Conservation (phyloP, 75 land plant genomes). For the Pinus tabuliformis region DNA sequence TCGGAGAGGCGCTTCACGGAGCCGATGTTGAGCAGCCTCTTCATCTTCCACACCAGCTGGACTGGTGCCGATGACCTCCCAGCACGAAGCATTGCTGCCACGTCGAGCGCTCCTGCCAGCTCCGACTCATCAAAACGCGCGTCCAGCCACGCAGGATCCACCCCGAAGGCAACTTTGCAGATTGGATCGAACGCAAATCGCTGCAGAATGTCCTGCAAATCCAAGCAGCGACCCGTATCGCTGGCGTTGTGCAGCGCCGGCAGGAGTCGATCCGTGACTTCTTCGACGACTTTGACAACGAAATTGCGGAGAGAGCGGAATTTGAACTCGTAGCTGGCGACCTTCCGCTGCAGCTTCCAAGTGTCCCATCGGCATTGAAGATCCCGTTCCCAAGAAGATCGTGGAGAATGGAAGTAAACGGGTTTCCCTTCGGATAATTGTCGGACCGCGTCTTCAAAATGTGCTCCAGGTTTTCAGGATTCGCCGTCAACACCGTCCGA, state of each 20-base stretch:
- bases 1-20: slow-evolving; percentile 42
- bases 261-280: slow-evolving; percentile 23
- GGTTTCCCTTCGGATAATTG: slow-evolving; percentile 13
- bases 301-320: slow-evolving; percentile 7
- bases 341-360: slow-evolving; percentile 23
- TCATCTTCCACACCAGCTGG: slow-evolving; percentile 48
- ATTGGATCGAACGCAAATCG: slow-evolving; percentile 72
- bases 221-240: slow-evolving; percentile 9
- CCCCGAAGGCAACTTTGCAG: slow-evolving; percentile 58
- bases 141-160: slow-evolving; percentile 55
- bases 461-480: slow-evolving; percentile 25
- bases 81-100: slow-evolving; percentile 44
- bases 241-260: slow-evolving; percentile 14
- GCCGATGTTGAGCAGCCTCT: slow-evolving; percentile 39
- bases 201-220: slow-evolving; percentile 65
- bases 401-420: not conserved
- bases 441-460: slow-evolving; percentile 19
- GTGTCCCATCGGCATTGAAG: slow-evolving; percentile 26
- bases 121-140: slow-evolving; percentile 25
- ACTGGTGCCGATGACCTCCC: slow-evolving; percentile 31
- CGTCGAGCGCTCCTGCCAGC: slow-evolving; percentile 65
- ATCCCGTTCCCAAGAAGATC: slow-evolving; percentile 26
- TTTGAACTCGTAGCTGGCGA: slow-evolving; percentile 22
- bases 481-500: slow-evolving; percentile 3
- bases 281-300: slow-evolving; percentile 9